These are phyloP conservation scores for Sistotremastrum niveocremeum DNA, from an alignment of 768 basidiomycete species.

Conservation along the genomic window DNA sequence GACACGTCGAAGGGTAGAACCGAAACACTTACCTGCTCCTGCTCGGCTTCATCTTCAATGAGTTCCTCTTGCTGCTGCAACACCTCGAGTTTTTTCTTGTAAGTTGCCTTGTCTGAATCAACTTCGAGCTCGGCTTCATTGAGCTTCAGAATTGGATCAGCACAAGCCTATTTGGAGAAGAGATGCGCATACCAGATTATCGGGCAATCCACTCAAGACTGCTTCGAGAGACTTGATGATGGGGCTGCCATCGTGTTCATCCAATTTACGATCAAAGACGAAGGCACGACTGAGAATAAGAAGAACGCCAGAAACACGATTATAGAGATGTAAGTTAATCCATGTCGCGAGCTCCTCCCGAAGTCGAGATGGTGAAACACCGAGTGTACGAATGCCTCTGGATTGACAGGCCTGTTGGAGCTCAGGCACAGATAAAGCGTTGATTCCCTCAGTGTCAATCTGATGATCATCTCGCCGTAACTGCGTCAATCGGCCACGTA, in stretches of 20 bases:
- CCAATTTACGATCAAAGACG: constrained; percentile 72
- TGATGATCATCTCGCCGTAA: constrained; percentile 88
- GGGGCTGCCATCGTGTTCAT: constrained; percentile 71
- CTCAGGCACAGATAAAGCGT: constrained; percentile 81
- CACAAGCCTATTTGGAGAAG: constrained; percentile 1
- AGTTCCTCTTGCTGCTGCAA: constrained; percentile 97
- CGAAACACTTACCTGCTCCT: constrained; percentile 49
- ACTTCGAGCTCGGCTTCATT: constrained; percentile 97
- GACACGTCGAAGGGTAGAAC: neutral
- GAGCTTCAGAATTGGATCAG: constrained; percentile 37
- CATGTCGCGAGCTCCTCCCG: constrained; percentile 85
- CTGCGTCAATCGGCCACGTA: constrained; percentile 69
- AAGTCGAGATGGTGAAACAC: constrained; percentile 75
- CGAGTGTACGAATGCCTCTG: constrained; percentile 81
- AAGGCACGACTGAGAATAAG: constrained; percentile 92
- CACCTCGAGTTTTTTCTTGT: constrained; percentile 97
- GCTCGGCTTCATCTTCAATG: constrained; percentile 97
- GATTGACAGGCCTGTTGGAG: constrained; percentile 88
- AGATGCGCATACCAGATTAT: constrained; percentile 62
- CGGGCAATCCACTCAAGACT: constrained; percentile 85
- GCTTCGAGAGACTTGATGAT: constrained; percentile 76
- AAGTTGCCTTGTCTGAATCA: constrained; percentile 83
- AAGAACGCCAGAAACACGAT: constrained; percentile 86
- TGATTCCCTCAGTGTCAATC: constrained; percentile 81
- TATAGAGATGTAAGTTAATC: constrained; percentile 84